A percentile compares a stretch with the other conserved stretches of the same genome.
phyloP scores from a whole-genome alignment of 192 early-diverging fungal genomes.

The Chytriomyces sp. region DNA sequence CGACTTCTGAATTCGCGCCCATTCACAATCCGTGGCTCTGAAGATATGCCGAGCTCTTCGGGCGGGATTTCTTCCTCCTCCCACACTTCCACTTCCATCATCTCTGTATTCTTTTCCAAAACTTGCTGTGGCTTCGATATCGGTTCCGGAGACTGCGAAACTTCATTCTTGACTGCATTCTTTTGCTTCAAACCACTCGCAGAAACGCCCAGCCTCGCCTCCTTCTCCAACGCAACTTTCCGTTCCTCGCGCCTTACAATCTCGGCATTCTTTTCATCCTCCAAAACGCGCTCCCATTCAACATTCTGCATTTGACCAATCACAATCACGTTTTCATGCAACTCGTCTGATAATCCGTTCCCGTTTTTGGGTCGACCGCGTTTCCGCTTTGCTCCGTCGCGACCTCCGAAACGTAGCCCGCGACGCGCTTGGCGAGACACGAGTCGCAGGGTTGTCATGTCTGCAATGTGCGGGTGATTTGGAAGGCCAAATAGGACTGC shows the following conservation, averaged over 20 bases:
- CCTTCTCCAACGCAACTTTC: constrained; percentile 7
- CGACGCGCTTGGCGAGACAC: constrained; percentile 30
- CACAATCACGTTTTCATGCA: constrained; percentile 17
- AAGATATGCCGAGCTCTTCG: background rate
- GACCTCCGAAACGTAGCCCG: constrained; percentile 17
- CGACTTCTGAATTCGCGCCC: constrained; percentile 26
- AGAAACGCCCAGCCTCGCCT: constrained; percentile 5
- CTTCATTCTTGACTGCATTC: background rate
- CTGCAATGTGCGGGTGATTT: constrained; percentile 21
- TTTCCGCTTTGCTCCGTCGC: constrained; percentile 19
- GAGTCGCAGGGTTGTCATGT: constrained; percentile 30
- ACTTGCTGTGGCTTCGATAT: background rate
- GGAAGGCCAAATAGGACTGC: constrained; percentile 31
- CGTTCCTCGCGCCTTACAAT: constrained; percentile 11
- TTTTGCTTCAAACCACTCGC: background rate
- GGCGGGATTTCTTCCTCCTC: constrained; percentile 26
- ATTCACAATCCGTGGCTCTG: constrained; percentile 15
- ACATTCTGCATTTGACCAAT: constrained; percentile 11
- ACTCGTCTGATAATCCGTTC: background rate
- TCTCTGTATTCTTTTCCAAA: background rate
- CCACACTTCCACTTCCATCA: constrained; percentile 30
- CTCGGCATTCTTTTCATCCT: constrained; percentile 19
- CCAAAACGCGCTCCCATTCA: constrained; percentile 20
- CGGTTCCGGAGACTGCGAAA: background rate
- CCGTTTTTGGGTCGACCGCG: constrained; percentile 10